These are phyloP conservation scores for Francoa sonchifolia DNA, from an alignment of 441 rosid genomes.

Conservation along the genomic window DNA sequence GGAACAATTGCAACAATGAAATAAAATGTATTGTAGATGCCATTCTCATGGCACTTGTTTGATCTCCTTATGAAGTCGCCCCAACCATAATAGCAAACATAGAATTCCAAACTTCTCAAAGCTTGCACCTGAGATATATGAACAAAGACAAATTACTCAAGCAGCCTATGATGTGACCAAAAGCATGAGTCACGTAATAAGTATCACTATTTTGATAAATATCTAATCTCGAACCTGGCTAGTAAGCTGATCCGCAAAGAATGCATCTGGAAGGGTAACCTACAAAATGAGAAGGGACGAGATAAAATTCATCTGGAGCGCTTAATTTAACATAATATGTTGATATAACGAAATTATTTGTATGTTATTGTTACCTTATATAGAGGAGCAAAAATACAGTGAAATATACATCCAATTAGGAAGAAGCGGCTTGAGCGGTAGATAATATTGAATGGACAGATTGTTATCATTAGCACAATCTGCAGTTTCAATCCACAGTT, in stretches of 20 bases:
- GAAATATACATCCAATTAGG: conserved; percentile 38
- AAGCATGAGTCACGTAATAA: not conserved
- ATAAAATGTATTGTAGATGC: conserved; percentile 31
- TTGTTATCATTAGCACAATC: conserved; percentile 25
- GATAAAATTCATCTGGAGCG: not conserved
- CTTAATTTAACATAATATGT: too few species aligned
- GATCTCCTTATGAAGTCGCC: conserved; percentile 49
- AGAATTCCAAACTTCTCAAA: conserved; percentile 54
- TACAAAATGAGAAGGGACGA: conserved; percentile 9
- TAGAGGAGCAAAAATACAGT: conserved; percentile 52
- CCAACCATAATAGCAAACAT: conserved; percentile 69
- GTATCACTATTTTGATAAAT: not conserved
- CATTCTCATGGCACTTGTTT: conserved; percentile 35
- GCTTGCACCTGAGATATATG: conserved; percentile 52
- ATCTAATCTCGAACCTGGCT: conserved; percentile 41
- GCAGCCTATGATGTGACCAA: not conserved
- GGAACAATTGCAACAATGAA: conserved; percentile 53
- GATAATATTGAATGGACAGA: conserved; percentile 67
- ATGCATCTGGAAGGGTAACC: conserved; percentile 68
- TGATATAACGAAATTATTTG: too few species aligned
- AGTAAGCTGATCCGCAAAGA: conserved; percentile 78
- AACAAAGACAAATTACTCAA: not conserved
- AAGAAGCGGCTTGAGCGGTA: conserved; percentile 58
- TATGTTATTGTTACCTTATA: conserved; percentile 42
- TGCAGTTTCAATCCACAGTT: conserved; percentile 11